Evolutionary conservation across 2,329 filamentous ascomycete species (phyloP), one percentile per base, ranked within the genome.

Genomic region (Alternaria longipes): DNA sequence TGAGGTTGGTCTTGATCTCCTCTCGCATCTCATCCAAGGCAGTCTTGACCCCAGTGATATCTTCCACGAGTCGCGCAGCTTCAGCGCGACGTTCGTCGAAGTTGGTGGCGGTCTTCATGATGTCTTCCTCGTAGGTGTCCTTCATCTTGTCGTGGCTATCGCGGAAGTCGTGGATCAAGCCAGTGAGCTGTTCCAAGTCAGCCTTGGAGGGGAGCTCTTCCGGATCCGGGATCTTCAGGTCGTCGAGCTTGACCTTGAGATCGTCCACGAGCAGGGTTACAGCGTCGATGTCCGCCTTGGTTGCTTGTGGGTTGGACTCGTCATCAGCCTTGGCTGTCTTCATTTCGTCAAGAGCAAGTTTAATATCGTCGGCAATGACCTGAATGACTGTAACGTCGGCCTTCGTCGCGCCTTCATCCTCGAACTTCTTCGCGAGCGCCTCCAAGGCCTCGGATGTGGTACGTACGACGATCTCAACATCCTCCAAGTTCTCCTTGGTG

Each of bases 31-130:
- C 91, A 58, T 91, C 89, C 1, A 98, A 83, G 71, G 93, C 88
- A 0, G 82, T 81, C 81, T 92, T 94, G 73, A 97, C 89, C 69
- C 93, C 92, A 1, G 87, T 86, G 16, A 98, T 90, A 58, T 90
- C 90, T 62, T 94, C 90, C 14, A 90, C 86, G 24, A 97, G 87
- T 14, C 89, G 89, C 22, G 90, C 89, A 55, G 92, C 93, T 76
- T 97, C 94, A 45, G 90, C 87, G 73, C 94, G 93, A 26, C 93
- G 90, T 60, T 94, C 90, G 54, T 95, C 92, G 46, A 95, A 90
- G 1, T 91, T 90, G 79, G 92, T 92, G 2, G 89, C 88, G 16
- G 90, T 93, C 24, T 91, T 83, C 44, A 92, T 90, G 47, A 91
- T 89, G 56, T 94, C 89, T 3, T 84, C 88, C 68, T 91, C 90